These are phyloP conservation scores for Populus hybrid DNA, from an alignment of 441 rosid genomes.

Conservation along the genomic window DNA sequence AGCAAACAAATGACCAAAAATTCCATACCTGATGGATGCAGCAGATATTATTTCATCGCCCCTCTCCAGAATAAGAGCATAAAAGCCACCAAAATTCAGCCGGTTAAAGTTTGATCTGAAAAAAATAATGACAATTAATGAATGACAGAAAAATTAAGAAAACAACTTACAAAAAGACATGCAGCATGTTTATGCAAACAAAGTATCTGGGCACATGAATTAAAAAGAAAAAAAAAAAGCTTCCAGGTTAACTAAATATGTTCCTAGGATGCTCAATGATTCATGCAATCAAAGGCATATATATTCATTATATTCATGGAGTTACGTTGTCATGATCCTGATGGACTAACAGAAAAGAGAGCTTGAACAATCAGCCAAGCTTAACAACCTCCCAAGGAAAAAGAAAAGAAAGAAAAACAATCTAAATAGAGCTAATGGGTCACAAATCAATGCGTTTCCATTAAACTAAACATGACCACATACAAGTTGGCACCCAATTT, in stretches of 20 bases:
- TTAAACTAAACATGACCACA: neutral
- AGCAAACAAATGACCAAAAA: conserved; percentile 7
- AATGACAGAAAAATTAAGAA: conserved; percentile 1
- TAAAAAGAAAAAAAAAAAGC: no score
- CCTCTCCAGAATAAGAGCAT: conserved; percentile 83
- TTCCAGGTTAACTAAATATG: neutral
- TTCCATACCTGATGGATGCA: conserved; percentile 83
- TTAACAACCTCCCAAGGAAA: neutral
- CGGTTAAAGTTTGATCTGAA: conserved; percentile 88
- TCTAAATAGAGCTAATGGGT: neutral
- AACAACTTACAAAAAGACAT: neutral
- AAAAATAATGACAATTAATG: conserved; percentile 18
- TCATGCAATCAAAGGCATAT: neutral
- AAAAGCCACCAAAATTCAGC: conserved; percentile 79
- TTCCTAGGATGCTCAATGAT: neutral
- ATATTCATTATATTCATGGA: neutral
- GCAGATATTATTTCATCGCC: conserved; percentile 93
- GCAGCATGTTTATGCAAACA: neutral
- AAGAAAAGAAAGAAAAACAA: neutral
- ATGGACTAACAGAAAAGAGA: neutral
- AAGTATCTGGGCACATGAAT: neutral
- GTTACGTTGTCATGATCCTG: neutral
- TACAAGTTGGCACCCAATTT: neutral
- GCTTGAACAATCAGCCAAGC: neutral
- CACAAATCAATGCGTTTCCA: neutral